Conservation (phyloP, 2,329 filamentous ascomycete genomes). For the Pochonia chlamydosporia region DNA sequence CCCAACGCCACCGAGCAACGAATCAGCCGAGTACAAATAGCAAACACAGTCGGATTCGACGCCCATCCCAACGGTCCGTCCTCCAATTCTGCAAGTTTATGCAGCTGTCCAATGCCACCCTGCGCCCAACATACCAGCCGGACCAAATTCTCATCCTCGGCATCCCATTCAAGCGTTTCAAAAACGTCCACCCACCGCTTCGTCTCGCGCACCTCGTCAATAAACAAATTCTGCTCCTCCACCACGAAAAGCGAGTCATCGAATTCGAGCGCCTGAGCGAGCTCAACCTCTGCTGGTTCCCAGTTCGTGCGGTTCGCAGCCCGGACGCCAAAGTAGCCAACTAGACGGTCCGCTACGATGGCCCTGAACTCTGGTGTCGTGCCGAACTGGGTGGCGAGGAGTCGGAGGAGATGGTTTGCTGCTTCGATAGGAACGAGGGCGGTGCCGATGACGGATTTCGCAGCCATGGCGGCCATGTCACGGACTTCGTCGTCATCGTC, state of each 20-base stretch:
- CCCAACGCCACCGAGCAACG: constrained; percentile 30
- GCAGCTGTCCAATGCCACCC: constrained; percentile 41
- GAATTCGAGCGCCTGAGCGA: constrained; percentile 41
- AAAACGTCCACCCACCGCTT: constrained; percentile 59
- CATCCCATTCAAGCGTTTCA: constrained; percentile 15
- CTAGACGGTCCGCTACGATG: constrained; percentile 37
- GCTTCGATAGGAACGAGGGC: constrained; percentile 43
- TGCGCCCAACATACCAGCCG: constrained; percentile 41
- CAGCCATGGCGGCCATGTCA: constrained; percentile 51
- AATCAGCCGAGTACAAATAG: constrained; percentile 47
- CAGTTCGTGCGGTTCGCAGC: constrained; percentile 5
- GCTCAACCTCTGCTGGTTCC: constrained; percentile 29
- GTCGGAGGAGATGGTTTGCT: constrained; percentile 36
- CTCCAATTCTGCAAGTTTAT: constrained; percentile 22
- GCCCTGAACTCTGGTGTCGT: constrained; percentile 29
- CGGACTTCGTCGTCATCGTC: constrained; percentile 93
- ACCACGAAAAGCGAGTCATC: constrained; percentile 73
- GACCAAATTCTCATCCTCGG: constrained; percentile 16
- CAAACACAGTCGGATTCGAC: constrained; percentile 62
- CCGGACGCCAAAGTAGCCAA: constrained; percentile 16
- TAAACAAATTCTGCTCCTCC: constrained; percentile 92
- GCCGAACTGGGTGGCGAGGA: constrained; percentile 33
- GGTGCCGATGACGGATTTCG: constrained; percentile 38
- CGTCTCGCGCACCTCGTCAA: constrained; percentile 74
- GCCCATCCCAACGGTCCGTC: constrained; percentile 71